Percentiles rank a stretch among this genome's conserved stretches.
Evolutionary conservation across 129 eudicot species (phyloP).

Genomic region (Silybum marianum): DNA sequence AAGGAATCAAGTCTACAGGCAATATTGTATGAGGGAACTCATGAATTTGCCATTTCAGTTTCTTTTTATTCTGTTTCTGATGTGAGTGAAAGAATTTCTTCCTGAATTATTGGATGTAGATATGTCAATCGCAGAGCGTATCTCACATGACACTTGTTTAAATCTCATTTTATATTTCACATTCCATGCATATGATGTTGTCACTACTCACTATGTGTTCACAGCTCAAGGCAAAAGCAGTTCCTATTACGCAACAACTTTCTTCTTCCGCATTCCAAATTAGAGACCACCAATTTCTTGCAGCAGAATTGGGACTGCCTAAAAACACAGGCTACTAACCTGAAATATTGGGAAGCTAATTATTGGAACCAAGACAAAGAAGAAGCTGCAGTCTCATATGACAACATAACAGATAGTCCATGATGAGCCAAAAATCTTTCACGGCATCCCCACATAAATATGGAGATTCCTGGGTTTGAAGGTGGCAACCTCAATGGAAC

Average conservation of each 20-base stretch:
- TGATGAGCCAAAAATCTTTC: neutral
- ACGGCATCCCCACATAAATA: neutral
- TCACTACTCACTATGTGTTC: conserved; percentile 1
- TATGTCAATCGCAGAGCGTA: neutral
- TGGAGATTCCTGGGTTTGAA: neutral
- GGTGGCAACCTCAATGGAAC: neutral
- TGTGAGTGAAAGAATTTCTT: neutral
- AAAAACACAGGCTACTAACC: neutral
- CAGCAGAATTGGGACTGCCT: neutral
- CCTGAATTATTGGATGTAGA: neutral
- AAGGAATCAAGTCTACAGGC: neutral
- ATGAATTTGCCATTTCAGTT: neutral
- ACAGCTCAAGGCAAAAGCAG: neutral
- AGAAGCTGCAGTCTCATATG: neutral
- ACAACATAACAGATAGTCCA: neutral
- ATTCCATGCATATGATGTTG: neutral
- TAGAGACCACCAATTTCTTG: neutral
- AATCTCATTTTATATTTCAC: neutral
- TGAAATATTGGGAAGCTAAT: neutral
- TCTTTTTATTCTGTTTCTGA: neutral
- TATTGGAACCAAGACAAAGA: neutral
- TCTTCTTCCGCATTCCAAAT: neutral
- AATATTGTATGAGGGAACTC: neutral
- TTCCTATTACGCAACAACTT: neutral
- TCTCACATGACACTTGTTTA: neutral